phyloP scores from a whole-genome alignment of 1,284 basidiomycete genomes.

The Sparassis latifolia region DNA sequence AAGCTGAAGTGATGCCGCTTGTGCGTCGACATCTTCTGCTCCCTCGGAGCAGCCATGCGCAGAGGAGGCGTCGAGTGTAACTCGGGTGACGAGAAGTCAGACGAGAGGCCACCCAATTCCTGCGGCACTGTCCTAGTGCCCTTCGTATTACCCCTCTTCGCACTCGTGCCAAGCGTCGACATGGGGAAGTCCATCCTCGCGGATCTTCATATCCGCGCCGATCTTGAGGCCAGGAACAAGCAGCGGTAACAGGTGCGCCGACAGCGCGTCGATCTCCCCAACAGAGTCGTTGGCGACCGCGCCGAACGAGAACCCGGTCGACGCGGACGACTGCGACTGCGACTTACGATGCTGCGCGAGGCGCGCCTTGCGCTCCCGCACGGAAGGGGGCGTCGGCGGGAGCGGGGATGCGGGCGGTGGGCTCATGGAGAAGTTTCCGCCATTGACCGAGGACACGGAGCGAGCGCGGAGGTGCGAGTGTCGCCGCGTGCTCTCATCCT shows the following conservation, averaged over 20 bases:
- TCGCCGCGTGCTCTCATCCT: slow-evolving; percentile 18
- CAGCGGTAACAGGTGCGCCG: slow-evolving; percentile 58
- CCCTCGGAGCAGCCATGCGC: slow-evolving; percentile 19
- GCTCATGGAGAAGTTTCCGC: slow-evolving; percentile 35
- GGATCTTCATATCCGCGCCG: slow-evolving; percentile 47
- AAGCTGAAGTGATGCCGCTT: slow-evolving; percentile 57
- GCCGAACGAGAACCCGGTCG: slow-evolving; percentile 49
- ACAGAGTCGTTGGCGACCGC: slow-evolving; percentile 42
- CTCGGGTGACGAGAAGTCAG: slow-evolving; percentile 48
- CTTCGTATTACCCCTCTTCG: slow-evolving; percentile 21
- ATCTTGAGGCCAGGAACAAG: slow-evolving; percentile 61
- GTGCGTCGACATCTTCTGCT: slow-evolving; percentile 44
- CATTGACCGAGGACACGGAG: slow-evolving; percentile 41
- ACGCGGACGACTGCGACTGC: slow-evolving; percentile 36
- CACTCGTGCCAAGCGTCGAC: slow-evolving; percentile 33
- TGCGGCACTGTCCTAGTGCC: slow-evolving; percentile 16
- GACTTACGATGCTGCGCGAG: slow-evolving; percentile 46
- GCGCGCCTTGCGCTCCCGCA: slow-evolving; percentile 34
- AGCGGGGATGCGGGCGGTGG: slow-evolving; percentile 61
- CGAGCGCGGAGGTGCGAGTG: slow-evolving; percentile 37
- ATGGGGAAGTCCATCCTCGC: slow-evolving; percentile 36
- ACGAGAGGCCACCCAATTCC: slow-evolving; percentile 35
- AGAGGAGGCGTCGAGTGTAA: slow-evolving; percentile 51
- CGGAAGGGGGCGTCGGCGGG: slow-evolving; percentile 61
- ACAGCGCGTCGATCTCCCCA: slow-evolving; percentile 63